Base-by-base conservation (phyloP, 169 alveolate genomes). In the Plasmodium gonderi region DNA sequence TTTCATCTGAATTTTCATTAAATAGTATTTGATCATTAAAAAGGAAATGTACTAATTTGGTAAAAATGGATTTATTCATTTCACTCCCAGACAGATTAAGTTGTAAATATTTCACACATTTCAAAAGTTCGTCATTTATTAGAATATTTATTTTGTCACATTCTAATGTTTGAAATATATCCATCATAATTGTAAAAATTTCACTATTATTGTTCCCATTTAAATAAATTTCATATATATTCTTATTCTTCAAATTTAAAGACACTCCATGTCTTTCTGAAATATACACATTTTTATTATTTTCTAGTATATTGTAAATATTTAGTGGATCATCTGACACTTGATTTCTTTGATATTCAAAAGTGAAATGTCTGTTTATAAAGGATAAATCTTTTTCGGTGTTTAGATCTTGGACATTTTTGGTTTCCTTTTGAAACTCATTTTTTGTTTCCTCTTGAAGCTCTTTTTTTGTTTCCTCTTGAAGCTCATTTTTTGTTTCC, bases 1-100 rank as follows among this genome's bases (percentile, higher is more conserved):
- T 87, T 75, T 87, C 93, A 38, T 87, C 93, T 3, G 68, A 75
- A 33, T 87, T 87, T 75, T 87, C 93, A 87, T 87, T 87, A 75
- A 87, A 87, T 47, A 87, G 49, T 40, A 75, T 75, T 54, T 74
- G 65, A 40, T 87, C 89, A 54, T 87, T 49, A 87, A 87, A 87
- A 26, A 87, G 0, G 33, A 87, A 87, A 45, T 87, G 40, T 75
- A 87, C 29, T 67, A 87, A 40, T 74, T 75, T 51, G 29, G 23
- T 87, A 29, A 36, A 78, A 20, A 87, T 87, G 29, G 14, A 17
- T 20, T 64, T 75, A 47, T 75, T 75, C 47, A 44, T 67, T 60
- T 87, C 54, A 87, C 68, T 76, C 14, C 31, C 78, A 33, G 72
- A 23, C 7, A 87, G 45, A 38, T 42, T 31, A 60, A 33, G 45